Evolutionary conservation across 2,329 filamentous ascomycete genomes (phyloP).

Genomic region (Cephalotrichum gorgonifer): DNA sequence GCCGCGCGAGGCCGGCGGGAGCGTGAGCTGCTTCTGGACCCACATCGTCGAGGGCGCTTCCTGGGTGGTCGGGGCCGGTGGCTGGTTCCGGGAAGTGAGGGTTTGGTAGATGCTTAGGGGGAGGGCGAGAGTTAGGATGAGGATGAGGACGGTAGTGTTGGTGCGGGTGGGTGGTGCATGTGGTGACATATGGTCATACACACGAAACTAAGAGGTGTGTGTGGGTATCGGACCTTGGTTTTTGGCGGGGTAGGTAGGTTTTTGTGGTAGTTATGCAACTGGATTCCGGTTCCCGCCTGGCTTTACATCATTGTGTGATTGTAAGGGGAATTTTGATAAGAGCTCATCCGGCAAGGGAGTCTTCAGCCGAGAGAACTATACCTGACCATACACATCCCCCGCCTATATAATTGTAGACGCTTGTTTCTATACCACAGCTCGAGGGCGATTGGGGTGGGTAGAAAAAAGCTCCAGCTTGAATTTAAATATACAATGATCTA

Average conservation of each 20-base stretch:
- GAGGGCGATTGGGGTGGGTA: too few species aligned
- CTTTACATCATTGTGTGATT: too few species aligned
- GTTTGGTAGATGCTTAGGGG: background rate
- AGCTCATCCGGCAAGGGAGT: too few species aligned
- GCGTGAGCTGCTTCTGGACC: conserved; percentile 75
- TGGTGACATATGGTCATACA: conserved; percentile 1
- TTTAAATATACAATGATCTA: background rate
- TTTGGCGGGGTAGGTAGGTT: too few species aligned
- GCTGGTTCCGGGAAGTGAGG: background rate
- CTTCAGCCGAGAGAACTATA: too few species aligned
- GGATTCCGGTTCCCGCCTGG: too few species aligned
- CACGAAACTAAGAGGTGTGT: background rate
- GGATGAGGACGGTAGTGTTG: conserved; percentile 33
- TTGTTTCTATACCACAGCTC: too few species aligned
- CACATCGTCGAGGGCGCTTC: conserved; percentile 43
- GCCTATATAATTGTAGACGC: too few species aligned
- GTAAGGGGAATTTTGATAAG: too few species aligned
- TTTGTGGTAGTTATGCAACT: too few species aligned
- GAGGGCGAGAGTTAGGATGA: conserved; percentile 25
- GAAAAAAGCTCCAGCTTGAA: background rate
- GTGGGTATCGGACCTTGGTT: background rate
- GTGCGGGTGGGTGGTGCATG: conserved; percentile 19
- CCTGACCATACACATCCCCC: too few species aligned
- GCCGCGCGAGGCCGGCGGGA: conserved; percentile 68
- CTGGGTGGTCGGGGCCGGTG: background rate